Evolutionary conservation across 371 early-diverging fungal genomes (phyloP).

Genomic region (Choanephora cucurbitarum): DNA sequence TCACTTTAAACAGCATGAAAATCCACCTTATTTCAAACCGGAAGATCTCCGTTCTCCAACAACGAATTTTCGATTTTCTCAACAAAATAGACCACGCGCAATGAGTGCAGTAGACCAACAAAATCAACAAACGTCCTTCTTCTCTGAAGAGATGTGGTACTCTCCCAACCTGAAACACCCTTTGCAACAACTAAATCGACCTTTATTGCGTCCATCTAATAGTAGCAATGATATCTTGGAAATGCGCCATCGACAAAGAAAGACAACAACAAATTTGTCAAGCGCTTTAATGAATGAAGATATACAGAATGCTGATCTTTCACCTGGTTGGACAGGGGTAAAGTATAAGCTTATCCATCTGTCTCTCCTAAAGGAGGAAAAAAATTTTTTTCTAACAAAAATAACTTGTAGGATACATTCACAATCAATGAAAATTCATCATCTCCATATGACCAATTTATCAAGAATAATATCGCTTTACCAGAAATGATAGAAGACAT

Average conservation of each 20-base stretch:
- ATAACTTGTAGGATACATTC: slow-evolving; percentile 9
- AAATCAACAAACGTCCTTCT: slow-evolving; percentile 1
- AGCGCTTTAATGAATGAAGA: slow-evolving; percentile 12
- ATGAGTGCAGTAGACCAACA: slow-evolving; percentile 47
- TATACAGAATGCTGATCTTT: slow-evolving; percentile 11
- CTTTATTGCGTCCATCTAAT: slow-evolving; percentile 34
- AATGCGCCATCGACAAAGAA: slow-evolving; percentile 38
- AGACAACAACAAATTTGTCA: slow-evolving; percentile 4
- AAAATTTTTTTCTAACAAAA: background rate
- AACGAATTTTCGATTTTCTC: slow-evolving; percentile 14
- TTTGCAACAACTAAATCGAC: slow-evolving; percentile 1
- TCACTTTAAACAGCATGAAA: slow-evolving; percentile 25
- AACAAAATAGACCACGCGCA: slow-evolving; percentile 45
- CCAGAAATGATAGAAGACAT: background rate
- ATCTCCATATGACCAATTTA: slow-evolving; percentile 6
- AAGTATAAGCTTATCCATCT: background rate
- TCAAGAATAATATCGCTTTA: background rate
- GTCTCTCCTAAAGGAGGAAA: slow-evolving; percentile 4
- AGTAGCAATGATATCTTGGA: slow-evolving; percentile 48
- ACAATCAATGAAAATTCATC: slow-evolving; percentile 8
- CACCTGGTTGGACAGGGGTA: slow-evolving; percentile 28
- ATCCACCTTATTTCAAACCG: slow-evolving; percentile 19
- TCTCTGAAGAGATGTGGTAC: background rate
- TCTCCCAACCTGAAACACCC: background rate
- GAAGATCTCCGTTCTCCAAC: slow-evolving; percentile 26